Conservation (phyloP, 352 stramenopile species). For the Globisporangium okanoganense region DNA sequence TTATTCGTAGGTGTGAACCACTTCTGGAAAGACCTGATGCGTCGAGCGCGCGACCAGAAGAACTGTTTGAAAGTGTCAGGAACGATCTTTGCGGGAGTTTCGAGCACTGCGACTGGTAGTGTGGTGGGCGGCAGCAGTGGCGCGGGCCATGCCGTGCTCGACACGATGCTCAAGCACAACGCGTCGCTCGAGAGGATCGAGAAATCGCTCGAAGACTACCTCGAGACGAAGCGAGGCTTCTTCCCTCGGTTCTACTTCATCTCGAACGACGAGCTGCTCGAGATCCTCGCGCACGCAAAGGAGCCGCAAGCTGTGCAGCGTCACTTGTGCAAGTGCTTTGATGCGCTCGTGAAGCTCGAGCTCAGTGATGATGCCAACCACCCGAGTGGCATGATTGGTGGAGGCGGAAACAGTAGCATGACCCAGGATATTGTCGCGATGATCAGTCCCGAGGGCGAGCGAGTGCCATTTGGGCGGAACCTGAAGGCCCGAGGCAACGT, state of each 20-base stretch:
- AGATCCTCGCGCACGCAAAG: slow-evolving; percentile 79
- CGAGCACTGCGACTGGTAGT: slow-evolving; percentile 4
- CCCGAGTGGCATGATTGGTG: neutral
- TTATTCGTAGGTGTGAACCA: slow-evolving; percentile 62
- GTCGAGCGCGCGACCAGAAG: slow-evolving; percentile 50
- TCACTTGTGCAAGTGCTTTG: slow-evolving; percentile 84
- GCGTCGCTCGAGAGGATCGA: slow-evolving; percentile 63
- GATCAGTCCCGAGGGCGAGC: slow-evolving; percentile 78
- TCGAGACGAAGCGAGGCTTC: slow-evolving; percentile 78
- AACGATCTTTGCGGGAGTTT: slow-evolving; percentile 26
- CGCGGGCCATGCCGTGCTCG: slow-evolving; percentile 43
- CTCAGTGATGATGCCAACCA: slow-evolving; percentile 45
- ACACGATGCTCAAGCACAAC: slow-evolving; percentile 70
- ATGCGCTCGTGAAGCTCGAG: slow-evolving; percentile 73
- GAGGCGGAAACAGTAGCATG: neutral
- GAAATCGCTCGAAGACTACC: slow-evolving; percentile 80
- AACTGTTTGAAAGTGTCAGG: slow-evolving; percentile 67
- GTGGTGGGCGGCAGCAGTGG: neutral
- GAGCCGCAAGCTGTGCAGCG: slow-evolving; percentile 77
- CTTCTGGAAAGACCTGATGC: slow-evolving; percentile 82
- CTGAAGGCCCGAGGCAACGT: slow-evolving; percentile 83
- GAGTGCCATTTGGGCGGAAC: slow-evolving; percentile 63
- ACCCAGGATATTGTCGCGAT: slow-evolving; percentile 72
- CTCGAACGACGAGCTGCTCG: slow-evolving; percentile 82
- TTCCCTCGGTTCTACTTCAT: slow-evolving; percentile 90